Evolutionary conservation across 192 early-diverging fungal species (phyloP).

Genomic region (Entomortierella beljakovae): DNA sequence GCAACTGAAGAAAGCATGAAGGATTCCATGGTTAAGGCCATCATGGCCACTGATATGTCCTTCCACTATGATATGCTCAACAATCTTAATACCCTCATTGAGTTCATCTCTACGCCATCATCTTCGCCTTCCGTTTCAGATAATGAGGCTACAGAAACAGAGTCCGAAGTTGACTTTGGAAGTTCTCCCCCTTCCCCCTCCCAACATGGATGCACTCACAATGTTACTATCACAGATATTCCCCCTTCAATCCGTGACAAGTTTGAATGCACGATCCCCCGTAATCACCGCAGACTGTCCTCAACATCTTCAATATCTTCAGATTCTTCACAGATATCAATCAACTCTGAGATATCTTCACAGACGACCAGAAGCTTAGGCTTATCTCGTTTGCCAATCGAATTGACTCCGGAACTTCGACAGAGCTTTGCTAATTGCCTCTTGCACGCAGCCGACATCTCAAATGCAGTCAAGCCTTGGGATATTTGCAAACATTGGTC

Average conservation of each 20-base stretch:
- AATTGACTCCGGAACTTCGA: constrained; percentile 61
- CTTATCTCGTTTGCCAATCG: constrained; percentile 9
- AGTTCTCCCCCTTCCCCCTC: constrained; percentile 3
- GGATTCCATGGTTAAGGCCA: constrained; percentile 71
- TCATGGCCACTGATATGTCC: constrained; percentile 93
- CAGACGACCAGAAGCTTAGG: constrained; percentile 31
- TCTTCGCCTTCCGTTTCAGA: constrained; percentile 31
- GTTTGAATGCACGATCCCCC: constrained; percentile 4
- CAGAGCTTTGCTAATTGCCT: constrained; percentile 73
- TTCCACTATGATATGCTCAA: constrained; percentile 83
- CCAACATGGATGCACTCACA: background rate
- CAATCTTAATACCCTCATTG: constrained; percentile 59
- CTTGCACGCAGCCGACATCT: constrained; percentile 92
- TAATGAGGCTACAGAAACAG: constrained; percentile 16
- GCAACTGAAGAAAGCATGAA: constrained; percentile 61
- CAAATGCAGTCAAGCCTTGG: constrained; percentile 89
- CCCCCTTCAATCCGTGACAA: background rate
- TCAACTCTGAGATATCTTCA: constrained; percentile 20
- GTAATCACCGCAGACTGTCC: constrained; percentile 29
- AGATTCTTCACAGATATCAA: constrained; percentile 23
- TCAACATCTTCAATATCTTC: constrained; percentile 43
- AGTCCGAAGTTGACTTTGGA: constrained; percentile 14
- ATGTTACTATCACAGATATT: background rate
- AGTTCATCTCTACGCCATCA: constrained; percentile 40
- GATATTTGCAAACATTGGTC: constrained; percentile 91